phyloP scores from a whole-genome alignment of 2,329 filamentous ascomycete species.

The Aureobasidium sp. region DNA sequence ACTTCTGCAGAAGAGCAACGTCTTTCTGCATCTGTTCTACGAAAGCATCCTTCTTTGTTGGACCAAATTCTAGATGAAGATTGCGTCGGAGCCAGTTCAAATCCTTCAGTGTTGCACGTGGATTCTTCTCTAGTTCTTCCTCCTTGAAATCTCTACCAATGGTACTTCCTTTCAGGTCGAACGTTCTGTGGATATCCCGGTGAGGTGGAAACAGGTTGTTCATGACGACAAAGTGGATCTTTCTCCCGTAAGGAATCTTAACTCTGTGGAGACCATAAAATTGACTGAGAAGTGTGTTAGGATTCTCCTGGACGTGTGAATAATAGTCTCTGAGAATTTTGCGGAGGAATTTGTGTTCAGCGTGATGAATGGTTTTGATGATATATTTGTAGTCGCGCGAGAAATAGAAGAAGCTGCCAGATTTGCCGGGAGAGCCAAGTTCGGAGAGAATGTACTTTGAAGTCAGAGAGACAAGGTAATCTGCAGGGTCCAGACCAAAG shows the following conservation, averaged over 20 bases:
- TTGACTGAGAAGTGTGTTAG: slow-evolving; percentile 92
- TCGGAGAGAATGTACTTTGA: slow-evolving; percentile 98
- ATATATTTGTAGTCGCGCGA: slow-evolving; percentile 99
- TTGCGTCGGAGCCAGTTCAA: slow-evolving; percentile 90
- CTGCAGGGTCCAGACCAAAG: slow-evolving; percentile 89
- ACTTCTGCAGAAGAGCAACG: slow-evolving; percentile 73
- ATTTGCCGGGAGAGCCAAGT: slow-evolving; percentile 93
- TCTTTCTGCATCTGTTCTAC: slow-evolving; percentile 83
- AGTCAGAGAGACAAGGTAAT: slow-evolving; percentile 96
- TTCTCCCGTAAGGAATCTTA: slow-evolving; percentile 95
- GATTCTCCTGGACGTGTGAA: slow-evolving; percentile 82
- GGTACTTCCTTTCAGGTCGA: slow-evolving; percentile 94
- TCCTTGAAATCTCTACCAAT: slow-evolving; percentile 87
- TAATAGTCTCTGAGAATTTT: slow-evolving; percentile 90
- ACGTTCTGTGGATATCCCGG: slow-evolving; percentile 93
- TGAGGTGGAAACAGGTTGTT: slow-evolving; percentile 98
- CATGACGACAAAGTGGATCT: slow-evolving; percentile 99
- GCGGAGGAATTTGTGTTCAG: slow-evolving; percentile 80
- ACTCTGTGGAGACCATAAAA: slow-evolving; percentile 97
- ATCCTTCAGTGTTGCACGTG: slow-evolving; percentile 88
- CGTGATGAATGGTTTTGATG: slow-evolving; percentile 98
- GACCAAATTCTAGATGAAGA: slow-evolving; percentile 78
- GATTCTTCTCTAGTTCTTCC: slow-evolving; percentile 79
- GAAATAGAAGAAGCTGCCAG: slow-evolving; percentile 99
- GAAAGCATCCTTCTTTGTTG: slow-evolving; percentile 81